Base-by-base conservation (phyloP, 1,284 basidiomycete genomes). In the Xerocomus nothofagi region DNA sequence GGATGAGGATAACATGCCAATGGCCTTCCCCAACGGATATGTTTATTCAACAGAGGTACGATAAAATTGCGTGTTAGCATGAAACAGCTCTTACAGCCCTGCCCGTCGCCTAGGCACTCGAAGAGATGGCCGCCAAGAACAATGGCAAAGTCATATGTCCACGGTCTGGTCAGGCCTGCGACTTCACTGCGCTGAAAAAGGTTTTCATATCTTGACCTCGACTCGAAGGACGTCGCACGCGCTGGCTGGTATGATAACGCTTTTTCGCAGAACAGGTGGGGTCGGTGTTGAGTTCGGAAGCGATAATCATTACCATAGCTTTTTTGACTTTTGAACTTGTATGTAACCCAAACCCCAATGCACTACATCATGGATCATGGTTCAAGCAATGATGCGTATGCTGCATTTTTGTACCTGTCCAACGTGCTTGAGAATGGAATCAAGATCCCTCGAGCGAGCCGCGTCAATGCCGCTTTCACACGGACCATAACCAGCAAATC, bases 41-140 rank as follows among this genome's bases (percentile, higher is more conserved):
- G 94, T 98, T 17, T 99, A 99, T 67, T 96, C 93, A 17, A 79
- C 81, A 65, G 88, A 92, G 78, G 94, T 91, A 62, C 56, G 81
- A 73, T 34, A 30, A 44, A 26, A 39, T 23, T 27, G 17, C 24
- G 9, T 10, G 8, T 44, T 41, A 30, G 29, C 42, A 11, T 17
- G 31, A 38, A 21, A 21, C 26, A 21, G 18, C 18, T n/a, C 48
- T 66, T 7, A 62, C 32, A n/a, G 17, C 12, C n/a, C 15, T n/a
- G 39, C 39, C 26, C 26, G 38, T 49, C 34, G 8, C 33, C 27
- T 27, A 94, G 89, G 91, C 87, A 2, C 73, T 97, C 49, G 79
- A 87, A 58, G 86, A 91, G 34, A 91, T 96, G 84, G 89, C 92
- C 0, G 74, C 80, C 17, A 82, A 81, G 68, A 86, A 89, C 59